Percentiles rank a stretch among this genome's conserved stretches.
Conservation (phyloP, 768 basidiomycete species). For the Pleurotus tuber-regium region DNA sequence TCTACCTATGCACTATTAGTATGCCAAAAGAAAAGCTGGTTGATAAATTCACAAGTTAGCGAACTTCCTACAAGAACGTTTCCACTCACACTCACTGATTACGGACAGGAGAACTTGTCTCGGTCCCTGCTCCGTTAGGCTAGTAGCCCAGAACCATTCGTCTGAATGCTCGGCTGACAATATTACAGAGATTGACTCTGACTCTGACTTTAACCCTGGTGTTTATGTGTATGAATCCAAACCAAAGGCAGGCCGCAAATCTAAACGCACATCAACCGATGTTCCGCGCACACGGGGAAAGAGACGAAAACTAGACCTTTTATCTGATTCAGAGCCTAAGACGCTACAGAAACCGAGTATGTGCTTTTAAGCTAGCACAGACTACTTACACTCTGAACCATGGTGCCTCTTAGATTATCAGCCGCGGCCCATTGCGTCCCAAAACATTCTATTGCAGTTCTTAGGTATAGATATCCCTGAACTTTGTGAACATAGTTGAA, state of each 20-base stretch:
- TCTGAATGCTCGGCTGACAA: too few relatives aligned
- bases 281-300: conserved; percentile 17
- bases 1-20: too few relatives aligned
- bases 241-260: conserved; percentile 24
- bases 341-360: not conserved
- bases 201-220: conserved; percentile 48
- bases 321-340: not conserved
- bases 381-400: not conserved
- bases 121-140: conserved; percentile 37
- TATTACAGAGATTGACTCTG: conserved; percentile 45
- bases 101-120: conserved; percentile 27
- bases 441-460: conserved; percentile 47
- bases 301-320: conserved; percentile 11
- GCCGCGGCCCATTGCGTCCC: conserved; percentile 1
- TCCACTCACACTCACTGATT: not conserved
- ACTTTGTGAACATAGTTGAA: too few relatives aligned
- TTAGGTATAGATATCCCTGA: too few relatives aligned
- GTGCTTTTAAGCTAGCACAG: not conserved
- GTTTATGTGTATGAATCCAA: conserved; percentile 30
- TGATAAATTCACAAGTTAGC: too few relatives aligned
- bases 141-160: too few relatives aligned
- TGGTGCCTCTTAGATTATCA: not conserved
- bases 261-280: conserved; percentile 4
- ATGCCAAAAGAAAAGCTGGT: too few relatives aligned
- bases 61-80: too few relatives aligned